Evolutionary conservation across 2,329 filamentous ascomycete species (phyloP), one percentile per base, ranked within the genome.

Genomic region (Microcera coccophila): DNA sequence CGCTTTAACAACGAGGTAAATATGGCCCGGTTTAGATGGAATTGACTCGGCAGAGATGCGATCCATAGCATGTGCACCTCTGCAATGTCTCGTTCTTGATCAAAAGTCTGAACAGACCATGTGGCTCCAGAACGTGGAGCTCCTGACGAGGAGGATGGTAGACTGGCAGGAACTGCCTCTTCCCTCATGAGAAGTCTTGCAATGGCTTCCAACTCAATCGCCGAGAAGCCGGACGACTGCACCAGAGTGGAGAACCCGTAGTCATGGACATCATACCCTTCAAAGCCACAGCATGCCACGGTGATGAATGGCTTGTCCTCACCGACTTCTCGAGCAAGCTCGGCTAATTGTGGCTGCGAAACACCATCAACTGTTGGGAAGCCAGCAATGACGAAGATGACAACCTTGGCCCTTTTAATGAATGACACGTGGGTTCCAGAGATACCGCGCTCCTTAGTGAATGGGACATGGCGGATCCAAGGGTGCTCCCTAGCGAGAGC

Each of bases 401-500:
- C 68, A 2, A 73, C 72, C 36, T 73, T 74, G 4, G 81, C 81
- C 42, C 76, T 69, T 43, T 72, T 74, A 40, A 87, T 74, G 54
- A 85, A 85, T 39, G 73, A 74, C 37, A 75, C 66, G 62, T 90
- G 81, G 34, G 78, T 74, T 17, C 73, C 71, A 3, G 81, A 85
- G 60, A 87, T 79, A 32, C 84, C 83, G 44, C 72, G 64, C 39
- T 73, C 72, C 36, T 79, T 76, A 4, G 81, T 78, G 56, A 87
- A 90, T 5, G 86, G 84, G 33, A 88, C 78, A 59, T 90, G 86
- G 16, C 82, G 78, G 47, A 90, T 72, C 61, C 72, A 73, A 3
- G 73, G 66, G 56, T 85, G 81, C 52, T 76, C 71, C 37, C 65
- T 69, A 37, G 79, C 77, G 37, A 90, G 62, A 34, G 79, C 76